Evolutionary conservation across 2,329 filamentous ascomycete species (phyloP).

Genomic region (Ceratocystis cubensis): DNA sequence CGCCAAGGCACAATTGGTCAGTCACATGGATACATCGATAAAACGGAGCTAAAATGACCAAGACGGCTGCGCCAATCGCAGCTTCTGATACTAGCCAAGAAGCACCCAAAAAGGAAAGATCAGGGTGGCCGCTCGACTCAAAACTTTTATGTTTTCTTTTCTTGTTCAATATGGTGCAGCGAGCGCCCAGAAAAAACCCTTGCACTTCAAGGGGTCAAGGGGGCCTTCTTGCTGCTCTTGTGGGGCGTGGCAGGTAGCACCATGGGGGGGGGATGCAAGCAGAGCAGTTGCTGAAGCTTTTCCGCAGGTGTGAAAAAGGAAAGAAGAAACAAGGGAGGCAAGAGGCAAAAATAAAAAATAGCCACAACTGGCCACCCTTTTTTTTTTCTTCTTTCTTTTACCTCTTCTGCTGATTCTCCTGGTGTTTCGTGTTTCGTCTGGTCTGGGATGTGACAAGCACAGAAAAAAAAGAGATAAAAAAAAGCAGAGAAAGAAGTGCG

Average conservation of each 20-base stretch:
- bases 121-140: background rate
- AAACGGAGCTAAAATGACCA: constrained; percentile 13
- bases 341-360: background rate
- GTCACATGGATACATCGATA: constrained; percentile 10
- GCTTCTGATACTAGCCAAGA: constrained; percentile 5
- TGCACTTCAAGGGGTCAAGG: background rate
- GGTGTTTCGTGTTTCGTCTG: constrained; percentile 1
- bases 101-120: constrained; percentile 10
- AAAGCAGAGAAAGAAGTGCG: background rate
- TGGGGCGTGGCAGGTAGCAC: constrained; percentile 6
- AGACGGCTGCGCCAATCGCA: constrained; percentile 9
- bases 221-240: background rate
- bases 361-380: background rate
- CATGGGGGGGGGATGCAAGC: background rate
- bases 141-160: background rate
- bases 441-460: background rate
- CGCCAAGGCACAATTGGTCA: background rate
- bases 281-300: background rate
- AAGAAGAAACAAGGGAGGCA: background rate
- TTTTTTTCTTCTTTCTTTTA: background rate
- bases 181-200: background rate
- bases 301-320: background rate
- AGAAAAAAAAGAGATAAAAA: background rate
- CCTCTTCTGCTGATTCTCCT: background rate
- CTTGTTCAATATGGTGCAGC: background rate